These are phyloP conservation scores for Cadophora sp. DNA, from an alignment of 2,329 filamentous ascomycete species.

Conservation along the genomic window DNA sequence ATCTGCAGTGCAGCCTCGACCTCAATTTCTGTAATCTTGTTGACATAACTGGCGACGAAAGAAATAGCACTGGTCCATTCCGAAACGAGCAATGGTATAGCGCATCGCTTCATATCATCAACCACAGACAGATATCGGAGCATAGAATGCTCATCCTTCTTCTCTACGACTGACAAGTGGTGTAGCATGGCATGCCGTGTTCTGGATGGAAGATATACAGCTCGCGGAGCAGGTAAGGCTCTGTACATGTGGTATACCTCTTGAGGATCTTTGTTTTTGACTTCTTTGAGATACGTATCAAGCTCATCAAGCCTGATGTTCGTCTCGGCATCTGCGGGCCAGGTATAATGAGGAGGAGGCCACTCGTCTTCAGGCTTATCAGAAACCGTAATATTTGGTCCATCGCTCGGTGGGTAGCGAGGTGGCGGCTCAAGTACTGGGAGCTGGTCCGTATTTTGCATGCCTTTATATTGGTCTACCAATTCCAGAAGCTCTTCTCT, in stretches of 20 bases:
- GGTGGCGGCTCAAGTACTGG: conserved; percentile 57
- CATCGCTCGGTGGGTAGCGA: conserved; percentile 59
- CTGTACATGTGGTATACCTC: conserved; percentile 45
- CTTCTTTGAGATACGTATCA: conserved; percentile 31
- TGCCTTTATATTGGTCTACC: conserved; percentile 56
- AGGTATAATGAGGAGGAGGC: conserved; percentile 40
- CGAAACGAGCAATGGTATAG: conserved; percentile 67
- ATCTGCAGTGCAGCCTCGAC: conserved; percentile 74
- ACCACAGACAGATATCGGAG: conserved; percentile 83
- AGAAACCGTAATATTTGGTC: conserved; percentile 56
- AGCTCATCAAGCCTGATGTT: conserved; percentile 39
- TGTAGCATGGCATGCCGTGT: conserved; percentile 42
- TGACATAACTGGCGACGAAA: conserved; percentile 76
- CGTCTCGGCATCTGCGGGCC: conserved; percentile 40
- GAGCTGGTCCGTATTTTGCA: conserved; percentile 59
- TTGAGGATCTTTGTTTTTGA: conserved; percentile 34
- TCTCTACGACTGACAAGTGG: conserved; percentile 41
- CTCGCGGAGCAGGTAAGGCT: conserved; percentile 43
- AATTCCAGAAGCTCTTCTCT: conserved; percentile 58
- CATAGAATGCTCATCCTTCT: conserved; percentile 61
- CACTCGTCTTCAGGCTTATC: conserved; percentile 55
- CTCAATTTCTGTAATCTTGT: conserved; percentile 62
- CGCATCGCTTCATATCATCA: conserved; percentile 80
- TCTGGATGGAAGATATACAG: conserved; percentile 41
- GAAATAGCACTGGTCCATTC: conserved; percentile 89